Conservation (phyloP, 441 rosid genomes). For the California macrophylla region DNA sequence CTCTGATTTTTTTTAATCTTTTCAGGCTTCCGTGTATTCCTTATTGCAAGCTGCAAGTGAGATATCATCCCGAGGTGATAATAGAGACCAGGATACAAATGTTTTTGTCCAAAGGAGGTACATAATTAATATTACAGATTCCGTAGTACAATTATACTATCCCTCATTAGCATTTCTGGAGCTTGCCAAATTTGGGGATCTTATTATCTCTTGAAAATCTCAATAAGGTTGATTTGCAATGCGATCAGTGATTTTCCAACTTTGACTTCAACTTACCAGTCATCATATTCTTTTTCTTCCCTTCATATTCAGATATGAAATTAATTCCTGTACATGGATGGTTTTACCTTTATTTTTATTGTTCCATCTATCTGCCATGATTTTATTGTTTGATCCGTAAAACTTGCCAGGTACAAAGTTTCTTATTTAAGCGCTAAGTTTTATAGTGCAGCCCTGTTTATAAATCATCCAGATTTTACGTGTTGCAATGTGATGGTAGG, state of each 20-base stretch:
- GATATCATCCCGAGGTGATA: constrained; percentile 70
- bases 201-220: neutral
- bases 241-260: neutral
- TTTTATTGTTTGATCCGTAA: neutral
- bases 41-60: constrained; percentile 87
- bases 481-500: neutral
- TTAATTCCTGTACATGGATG: neutral
- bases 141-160: neutral
- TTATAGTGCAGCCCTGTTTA: neutral
- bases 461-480: neutral
- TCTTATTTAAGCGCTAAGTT: neutral
- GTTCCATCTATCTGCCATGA: neutral
- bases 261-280: neutral
- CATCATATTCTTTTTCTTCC: neutral
- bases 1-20: constrained; percentile 28
- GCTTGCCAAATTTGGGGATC: constrained; percentile 13
- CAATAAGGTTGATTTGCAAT: neutral
- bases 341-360: neutral
- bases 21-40: constrained; percentile 77
- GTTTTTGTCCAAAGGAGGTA: constrained; percentile 88
- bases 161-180: constrained; percentile 16
- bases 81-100: constrained; percentile 63
- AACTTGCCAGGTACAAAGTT: neutral
- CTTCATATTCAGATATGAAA: neutral
- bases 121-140: neutral